A percentile compares a stretch with the other conserved stretches of the same genome.
Evolutionary conservation across 2,329 filamentous ascomycete species (phyloP).

Genomic region (Exophiala spinifera): DNA sequence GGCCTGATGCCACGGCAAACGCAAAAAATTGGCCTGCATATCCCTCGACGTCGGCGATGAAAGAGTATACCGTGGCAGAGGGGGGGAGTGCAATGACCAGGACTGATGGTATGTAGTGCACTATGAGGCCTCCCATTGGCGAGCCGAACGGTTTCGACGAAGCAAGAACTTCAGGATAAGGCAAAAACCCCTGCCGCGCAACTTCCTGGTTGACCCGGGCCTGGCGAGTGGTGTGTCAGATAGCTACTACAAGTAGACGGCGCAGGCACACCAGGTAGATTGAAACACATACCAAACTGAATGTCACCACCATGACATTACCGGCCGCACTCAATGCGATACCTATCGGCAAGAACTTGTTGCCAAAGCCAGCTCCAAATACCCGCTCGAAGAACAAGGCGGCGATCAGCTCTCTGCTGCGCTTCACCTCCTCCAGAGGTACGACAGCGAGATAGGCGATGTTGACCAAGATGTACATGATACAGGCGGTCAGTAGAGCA

Average conservation of each 20-base stretch:
- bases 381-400: conserved; percentile 64
- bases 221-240: conserved; percentile 36
- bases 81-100: conserved; percentile 65
- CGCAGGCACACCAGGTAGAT: not conserved
- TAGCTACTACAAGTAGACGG: conserved; percentile 24
- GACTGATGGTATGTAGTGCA: conserved; percentile 67
- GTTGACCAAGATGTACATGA: conserved; percentile 66
- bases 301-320: conserved; percentile 71
- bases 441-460: conserved; percentile 63
- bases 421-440: conserved; percentile 63
- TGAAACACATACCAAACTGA: conserved; percentile 59
- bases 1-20: conserved; percentile 55
- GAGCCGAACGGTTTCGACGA: conserved; percentile 66
- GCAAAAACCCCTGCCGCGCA: conserved; percentile 67
- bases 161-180: conserved; percentile 59
- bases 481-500: conserved; percentile 59
- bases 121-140: conserved; percentile 64
- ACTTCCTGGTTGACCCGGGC: conserved; percentile 70
- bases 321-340: conserved; percentile 66
- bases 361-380: conserved; percentile 59
- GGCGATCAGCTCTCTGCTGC: conserved; percentile 65
- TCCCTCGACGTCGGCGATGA: conserved; percentile 69
- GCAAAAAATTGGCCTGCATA: conserved; percentile 63
- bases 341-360: conserved; percentile 58
- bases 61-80: conserved; percentile 64